These are phyloP conservation scores for Extremus antarcticus DNA, from an alignment of 495 filamentous ascomycete species.

Conservation along the genomic window DNA sequence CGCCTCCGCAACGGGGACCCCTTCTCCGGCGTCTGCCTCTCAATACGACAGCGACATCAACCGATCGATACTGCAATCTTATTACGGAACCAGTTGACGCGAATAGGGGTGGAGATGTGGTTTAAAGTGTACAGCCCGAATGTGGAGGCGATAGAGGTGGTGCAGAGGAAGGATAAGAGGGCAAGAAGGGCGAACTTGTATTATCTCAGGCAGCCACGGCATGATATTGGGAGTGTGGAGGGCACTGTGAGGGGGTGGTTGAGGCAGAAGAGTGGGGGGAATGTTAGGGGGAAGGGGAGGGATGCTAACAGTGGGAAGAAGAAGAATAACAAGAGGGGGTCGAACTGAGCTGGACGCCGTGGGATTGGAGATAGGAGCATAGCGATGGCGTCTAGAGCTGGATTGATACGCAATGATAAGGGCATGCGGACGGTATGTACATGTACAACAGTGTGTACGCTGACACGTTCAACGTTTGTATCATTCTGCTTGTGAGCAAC, in stretches of 20 bases:
- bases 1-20: conserved; percentile 75
- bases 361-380: not conserved
- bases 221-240: conserved; percentile 61
- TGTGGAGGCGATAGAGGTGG: conserved; percentile 83
- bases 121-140: conserved; percentile 86
- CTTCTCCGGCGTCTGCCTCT: conserved; percentile 76
- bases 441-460: no score
- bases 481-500: no score
- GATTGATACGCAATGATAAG: no score
- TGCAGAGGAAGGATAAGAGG: conserved; percentile 72
- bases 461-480: no score
- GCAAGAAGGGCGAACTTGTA: conserved; percentile 81
- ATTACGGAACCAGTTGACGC: conserved; percentile 68
- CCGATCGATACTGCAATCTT: conserved; percentile 81
- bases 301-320: conserved; percentile 23
- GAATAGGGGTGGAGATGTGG: conserved; percentile 94
- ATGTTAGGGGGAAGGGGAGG: conserved; percentile 28
- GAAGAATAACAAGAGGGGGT: conserved; percentile 20
- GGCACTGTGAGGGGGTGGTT: conserved; percentile 59
- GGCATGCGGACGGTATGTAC: no score
- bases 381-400: conserved; percentile 1
- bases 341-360: conserved; percentile 8
- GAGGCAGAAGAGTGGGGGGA: conserved; percentile 40
- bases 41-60: conserved; percentile 54
- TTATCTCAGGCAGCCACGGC: conserved; percentile 71